Evolutionary conservation across 177 flowering plant species (phyloP), one percentile per base, ranked within the genome.

Genomic region (Vitis hybrid): DNA sequence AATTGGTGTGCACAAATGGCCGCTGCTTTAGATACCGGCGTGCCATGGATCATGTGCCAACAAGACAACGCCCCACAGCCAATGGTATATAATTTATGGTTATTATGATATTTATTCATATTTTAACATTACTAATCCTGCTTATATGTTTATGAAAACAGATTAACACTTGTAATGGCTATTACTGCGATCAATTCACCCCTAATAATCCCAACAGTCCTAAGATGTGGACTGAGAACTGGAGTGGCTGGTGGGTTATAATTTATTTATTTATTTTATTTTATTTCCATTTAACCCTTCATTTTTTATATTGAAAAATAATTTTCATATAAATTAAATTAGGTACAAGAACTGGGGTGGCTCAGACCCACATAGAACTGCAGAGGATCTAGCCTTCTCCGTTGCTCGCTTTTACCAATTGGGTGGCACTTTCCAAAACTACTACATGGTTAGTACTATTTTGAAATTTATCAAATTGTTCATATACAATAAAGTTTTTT

Each of bases 11-110:
- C 86, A 1, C 23, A 79, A 1, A 40, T 83, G 79, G 88, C 88
- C 19, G 58, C 52, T 8, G 13, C 68, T 10, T 62, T 51, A 5
- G 32, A 78, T 3, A 64, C 68, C 61, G 79, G 72, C 10, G 82
- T 83, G 6, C 86, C 86, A 10, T 85, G 88, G 86, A 60, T 84
- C 15, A 82, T 84, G 86, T 82, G 86, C 55, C 78, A 81, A 40
- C 73, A 84, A 15, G 7, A 17, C 5, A 76, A 82, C 74, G 83
- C 88, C 7, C 86, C 88, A 13, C 15, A 63, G 4, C 80, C 86
- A 2, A 72, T 82, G 68, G 85, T 84, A 75, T 1, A 2, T 2
- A 4, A 40, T 55, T 17, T 19, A 30, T 48, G 12, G 61, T 18
- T 40, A 0, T 54, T 52, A 54, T 13, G 5, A 7, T 60, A 19